Conservation (phyloP, 805 yeast genomes). For the Yueomyces sp. region DNA sequence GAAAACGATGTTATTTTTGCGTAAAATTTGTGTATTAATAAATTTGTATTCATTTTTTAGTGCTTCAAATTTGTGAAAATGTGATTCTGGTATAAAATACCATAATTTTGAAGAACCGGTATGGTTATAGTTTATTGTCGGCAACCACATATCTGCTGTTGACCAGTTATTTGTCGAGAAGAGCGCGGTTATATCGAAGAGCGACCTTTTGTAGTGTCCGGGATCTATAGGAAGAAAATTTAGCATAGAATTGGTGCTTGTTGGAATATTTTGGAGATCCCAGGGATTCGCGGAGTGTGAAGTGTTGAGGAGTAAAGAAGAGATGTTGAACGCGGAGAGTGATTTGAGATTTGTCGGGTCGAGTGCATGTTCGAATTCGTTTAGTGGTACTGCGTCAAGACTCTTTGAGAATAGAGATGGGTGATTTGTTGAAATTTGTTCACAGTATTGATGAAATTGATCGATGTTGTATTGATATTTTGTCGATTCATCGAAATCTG, state of each 20-base stretch:
- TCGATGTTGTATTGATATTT: no score
- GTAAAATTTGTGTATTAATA: slow-evolving; percentile 33
- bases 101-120: slow-evolving; percentile 43
- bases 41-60: slow-evolving; percentile 21
- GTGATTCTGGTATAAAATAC: slow-evolving; percentile 50
- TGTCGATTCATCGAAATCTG: no score
- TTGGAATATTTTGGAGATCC: slow-evolving; percentile 29
- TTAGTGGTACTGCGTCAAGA: no score
- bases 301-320: no score
- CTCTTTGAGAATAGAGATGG: no score
- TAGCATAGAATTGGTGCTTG: slow-evolving; percentile 35
- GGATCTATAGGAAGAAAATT: slow-evolving; percentile 31
- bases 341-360: no score
- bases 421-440: no score
- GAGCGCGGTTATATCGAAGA: slow-evolving; percentile 38
- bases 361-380: no score
- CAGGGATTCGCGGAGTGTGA: no score
- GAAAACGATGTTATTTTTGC: slow-evolving; percentile 34
- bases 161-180: slow-evolving; percentile 45
- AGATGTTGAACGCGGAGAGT: no score
- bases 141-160: slow-evolving; percentile 47
- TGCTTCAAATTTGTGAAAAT: slow-evolving; percentile 37
- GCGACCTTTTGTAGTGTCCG: slow-evolving; percentile 30
- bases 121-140: slow-evolving; percentile 39
- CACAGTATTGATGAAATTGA: no score